A percentile compares a stretch with the other conserved stretches of the same genome.
Conservation (phyloP, 2,329 filamentous ascomycete genomes). For the Sarocladium brachiariae region DNA sequence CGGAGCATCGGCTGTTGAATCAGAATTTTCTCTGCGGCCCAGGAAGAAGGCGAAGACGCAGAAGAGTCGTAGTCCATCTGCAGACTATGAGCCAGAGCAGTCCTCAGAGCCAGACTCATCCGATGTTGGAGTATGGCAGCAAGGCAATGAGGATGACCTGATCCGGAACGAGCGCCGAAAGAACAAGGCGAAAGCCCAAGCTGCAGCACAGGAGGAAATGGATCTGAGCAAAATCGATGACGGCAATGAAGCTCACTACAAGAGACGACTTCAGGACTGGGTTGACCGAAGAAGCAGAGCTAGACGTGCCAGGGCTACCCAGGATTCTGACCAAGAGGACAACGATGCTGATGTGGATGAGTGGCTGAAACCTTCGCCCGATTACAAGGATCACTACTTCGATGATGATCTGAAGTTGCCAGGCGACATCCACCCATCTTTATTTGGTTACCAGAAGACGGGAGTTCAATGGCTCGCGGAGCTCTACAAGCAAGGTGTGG, state of each 20-base stretch:
- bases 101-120: slow-evolving; percentile 15
- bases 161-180: slow-evolving; percentile 34
- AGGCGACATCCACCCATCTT: slow-evolving; percentile 83
- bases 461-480: slow-evolving; percentile 96
- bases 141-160: slow-evolving; percentile 31
- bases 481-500: slow-evolving; percentile 80
- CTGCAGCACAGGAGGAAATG: slow-evolving; percentile 31
- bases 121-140: slow-evolving; percentile 29
- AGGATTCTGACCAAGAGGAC: slow-evolving; percentile 29
- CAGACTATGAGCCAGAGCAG: slow-evolving; percentile 36
- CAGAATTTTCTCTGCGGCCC: slow-evolving; percentile 52
- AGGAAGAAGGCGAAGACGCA: slow-evolving; percentile 47
- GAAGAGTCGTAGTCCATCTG: slow-evolving; percentile 31
- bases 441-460: slow-evolving; percentile 97
- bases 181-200: slow-evolving; percentile 31
- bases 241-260: slow-evolving; percentile 78
- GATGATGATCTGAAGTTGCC: slow-evolving; percentile 74
- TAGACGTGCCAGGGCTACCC: slow-evolving; percentile 31
- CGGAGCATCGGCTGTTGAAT: slow-evolving; percentile 28
- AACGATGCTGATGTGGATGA: slow-evolving; percentile 47
- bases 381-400: slow-evolving; percentile 66
- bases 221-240: slow-evolving; percentile 67
- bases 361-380: slow-evolving; percentile 83
- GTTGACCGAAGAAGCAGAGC: slow-evolving; percentile 42
- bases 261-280: slow-evolving; percentile 70